Conservation (phyloP, 306 rosid species). For the Albizia julibrissin region DNA sequence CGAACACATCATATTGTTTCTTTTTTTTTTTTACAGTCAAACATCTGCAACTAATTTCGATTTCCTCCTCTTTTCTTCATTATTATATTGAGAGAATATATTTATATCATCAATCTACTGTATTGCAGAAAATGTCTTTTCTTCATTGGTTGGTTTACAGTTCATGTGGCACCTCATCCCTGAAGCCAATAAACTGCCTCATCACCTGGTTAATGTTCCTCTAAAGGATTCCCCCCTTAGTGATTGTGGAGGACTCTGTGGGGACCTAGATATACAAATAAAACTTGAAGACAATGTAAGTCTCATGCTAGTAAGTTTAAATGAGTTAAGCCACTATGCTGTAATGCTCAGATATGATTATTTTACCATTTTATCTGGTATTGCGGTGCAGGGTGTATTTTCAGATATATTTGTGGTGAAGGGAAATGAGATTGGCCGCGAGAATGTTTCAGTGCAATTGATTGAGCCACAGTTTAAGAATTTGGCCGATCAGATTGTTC, state of each 20-base stretch:
- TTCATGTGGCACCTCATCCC: slow-evolving; percentile 80
- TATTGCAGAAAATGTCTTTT: slow-evolving; percentile 90
- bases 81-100: slow-evolving; percentile 16
- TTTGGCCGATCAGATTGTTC: slow-evolving; percentile 72
- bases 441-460: slow-evolving; percentile 75
- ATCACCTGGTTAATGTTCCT: slow-evolving; percentile 88
- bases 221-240: slow-evolving; percentile 89
- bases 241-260: slow-evolving; percentile 91
- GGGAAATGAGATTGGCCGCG: slow-evolving; percentile 91
- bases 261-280: slow-evolving; percentile 84
- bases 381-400: slow-evolving; percentile 84
- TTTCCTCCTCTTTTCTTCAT: slow-evolving; percentile 12
- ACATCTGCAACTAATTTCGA: background rate
- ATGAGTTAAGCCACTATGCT: slow-evolving; percentile 30
- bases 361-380: slow-evolving; percentile 34
- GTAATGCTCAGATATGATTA: slow-evolving; percentile 19
- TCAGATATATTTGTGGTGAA: slow-evolving; percentile 83
- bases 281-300: slow-evolving; percentile 89
- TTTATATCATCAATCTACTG: slow-evolving; percentile 30
- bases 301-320: slow-evolving; percentile 39
- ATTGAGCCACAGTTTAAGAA: slow-evolving; percentile 67
- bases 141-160: slow-evolving; percentile 91
- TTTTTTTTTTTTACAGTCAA: slow-evolving; percentile 19
- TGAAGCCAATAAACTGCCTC: slow-evolving; percentile 51
- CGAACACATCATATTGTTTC: slow-evolving; percentile 8